phyloP scores from a whole-genome alignment of 1,284 basidiomycete species.

The Fomes fomentarius region DNA sequence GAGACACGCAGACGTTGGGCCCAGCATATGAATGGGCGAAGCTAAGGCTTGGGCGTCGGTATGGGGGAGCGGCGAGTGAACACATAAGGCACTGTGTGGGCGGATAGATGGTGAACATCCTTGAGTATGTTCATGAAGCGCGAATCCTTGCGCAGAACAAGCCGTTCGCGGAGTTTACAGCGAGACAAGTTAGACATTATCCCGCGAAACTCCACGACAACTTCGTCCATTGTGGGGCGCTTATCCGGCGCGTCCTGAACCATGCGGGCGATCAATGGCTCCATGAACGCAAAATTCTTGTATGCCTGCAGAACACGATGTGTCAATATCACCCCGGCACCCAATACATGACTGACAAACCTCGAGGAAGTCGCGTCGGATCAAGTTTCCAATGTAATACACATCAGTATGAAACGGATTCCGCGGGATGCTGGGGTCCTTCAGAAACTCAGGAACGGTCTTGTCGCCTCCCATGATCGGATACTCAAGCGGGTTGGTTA shows the following conservation, averaged over 20 bases:
- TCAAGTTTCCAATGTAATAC: conserved; percentile 34
- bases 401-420: conserved; percentile 35
- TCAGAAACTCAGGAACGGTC: conserved; percentile 24
- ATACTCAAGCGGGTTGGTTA: conserved; percentile 18
- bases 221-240: not conserved
- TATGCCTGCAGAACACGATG: not conserved
- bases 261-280: not conserved
- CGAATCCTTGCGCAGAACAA: not conserved
- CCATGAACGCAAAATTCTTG: not conserved
- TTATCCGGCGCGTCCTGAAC: not conserved
- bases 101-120: not conserved
- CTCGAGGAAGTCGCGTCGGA: conserved; percentile 32
- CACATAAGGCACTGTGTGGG: not conserved
- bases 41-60: not conserved
- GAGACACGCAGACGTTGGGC: too few species aligned
- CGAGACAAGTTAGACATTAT: not conserved
- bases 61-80: not conserved
- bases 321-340: too few species aligned
- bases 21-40: too few species aligned
- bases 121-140: not conserved
- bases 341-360: conserved; percentile 3
- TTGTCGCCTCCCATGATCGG: conserved; percentile 23
- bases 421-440: conserved; percentile 4
- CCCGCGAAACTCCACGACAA: not conserved
- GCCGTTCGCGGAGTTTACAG: not conserved